Evolutionary conservation across 1,284 basidiomycete genomes (phyloP).

Genomic region (Tylopilus orsonianus): DNA sequence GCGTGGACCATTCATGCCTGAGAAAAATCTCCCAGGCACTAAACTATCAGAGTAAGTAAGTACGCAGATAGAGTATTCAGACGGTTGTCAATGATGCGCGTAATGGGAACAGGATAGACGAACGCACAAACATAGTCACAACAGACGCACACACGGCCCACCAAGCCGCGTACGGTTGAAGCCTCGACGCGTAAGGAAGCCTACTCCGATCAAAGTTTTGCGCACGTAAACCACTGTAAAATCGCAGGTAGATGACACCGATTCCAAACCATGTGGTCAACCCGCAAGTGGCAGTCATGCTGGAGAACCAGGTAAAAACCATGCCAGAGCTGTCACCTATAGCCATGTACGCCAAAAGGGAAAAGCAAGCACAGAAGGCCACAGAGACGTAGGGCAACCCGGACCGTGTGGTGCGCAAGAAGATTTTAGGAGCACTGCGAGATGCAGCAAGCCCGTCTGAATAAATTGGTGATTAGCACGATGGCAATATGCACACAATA

Average conservation of each 20-base stretch:
- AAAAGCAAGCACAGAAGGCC: constrained; percentile 48
- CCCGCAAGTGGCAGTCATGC: constrained; percentile 43
- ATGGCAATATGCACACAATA: background rate
- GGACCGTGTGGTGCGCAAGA: constrained; percentile 47
- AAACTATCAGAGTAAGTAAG: constrained; percentile 25
- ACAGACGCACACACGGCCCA: constrained; percentile 37
- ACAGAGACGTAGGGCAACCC: constrained; percentile 63
- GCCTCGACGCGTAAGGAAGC: constrained; percentile 47
- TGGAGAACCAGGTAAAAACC: constrained; percentile 58
- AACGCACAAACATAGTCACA: constrained; percentile 40
- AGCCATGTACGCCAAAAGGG: constrained; percentile 50
- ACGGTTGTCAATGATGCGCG: background rate
- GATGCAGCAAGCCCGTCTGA: constrained; percentile 55
- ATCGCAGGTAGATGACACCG: constrained; percentile 58
- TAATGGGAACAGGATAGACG: background rate
- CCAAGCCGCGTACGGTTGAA: constrained; percentile 51
- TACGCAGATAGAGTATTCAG: background rate
- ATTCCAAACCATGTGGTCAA: constrained; percentile 66
- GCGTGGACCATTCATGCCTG: constrained; percentile 34
- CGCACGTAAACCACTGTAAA: constrained; percentile 52
- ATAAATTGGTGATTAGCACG: background rate
- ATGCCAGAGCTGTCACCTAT: constrained; percentile 47
- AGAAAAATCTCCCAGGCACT: constrained; percentile 45
- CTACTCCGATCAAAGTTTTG: constrained; percentile 51
- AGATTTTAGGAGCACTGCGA: constrained; percentile 58